Percentiles rank a stretch among this genome's conserved stretches.
These are phyloP conservation scores for Bromus sterilis DNA, from an alignment of 176 grass and related monocot genomes.

Conservation along the genomic window DNA sequence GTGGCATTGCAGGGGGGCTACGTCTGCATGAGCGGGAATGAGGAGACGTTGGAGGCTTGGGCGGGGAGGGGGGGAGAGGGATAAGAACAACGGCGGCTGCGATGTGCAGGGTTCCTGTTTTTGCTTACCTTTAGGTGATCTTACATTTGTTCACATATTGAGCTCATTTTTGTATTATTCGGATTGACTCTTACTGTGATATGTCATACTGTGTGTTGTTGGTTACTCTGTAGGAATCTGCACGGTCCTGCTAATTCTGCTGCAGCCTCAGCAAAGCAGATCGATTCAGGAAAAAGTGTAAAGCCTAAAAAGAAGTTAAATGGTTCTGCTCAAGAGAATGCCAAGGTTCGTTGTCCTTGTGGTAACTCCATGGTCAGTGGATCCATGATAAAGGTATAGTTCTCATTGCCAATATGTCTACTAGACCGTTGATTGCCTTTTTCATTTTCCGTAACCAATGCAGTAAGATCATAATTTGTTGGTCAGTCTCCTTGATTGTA, in stretches of 20 bases:
- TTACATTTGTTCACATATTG: background rate
- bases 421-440: background rate
- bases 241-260: slow-evolving; percentile 39
- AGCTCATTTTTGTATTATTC: background rate
- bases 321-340: slow-evolving; percentile 33
- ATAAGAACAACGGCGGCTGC: no score
- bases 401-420: background rate
- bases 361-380: slow-evolving; percentile 34
- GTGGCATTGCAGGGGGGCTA: no score
- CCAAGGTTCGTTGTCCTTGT: slow-evolving; percentile 70
- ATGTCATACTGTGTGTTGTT: background rate
- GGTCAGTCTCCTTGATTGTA: background rate
- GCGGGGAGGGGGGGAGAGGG: no score
- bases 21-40: no score
- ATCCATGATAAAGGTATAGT: slow-evolving; percentile 70
- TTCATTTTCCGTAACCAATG: background rate
- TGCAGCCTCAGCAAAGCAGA: slow-evolving; percentile 30
- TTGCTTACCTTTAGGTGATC: slow-evolving; percentile 59
- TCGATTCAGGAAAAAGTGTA: slow-evolving; percentile 8
- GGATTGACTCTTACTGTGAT: background rate
- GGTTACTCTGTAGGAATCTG: slow-evolving; percentile 69
- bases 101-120: no score
- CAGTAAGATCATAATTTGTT: slow-evolving; percentile 6
- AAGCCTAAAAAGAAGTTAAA: slow-evolving; percentile 50
- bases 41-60: no score